These are phyloP conservation scores for Lasiosphaeriaceae sp. DNA, from an alignment of 495 filamentous ascomycete genomes.

Conservation along the genomic window DNA sequence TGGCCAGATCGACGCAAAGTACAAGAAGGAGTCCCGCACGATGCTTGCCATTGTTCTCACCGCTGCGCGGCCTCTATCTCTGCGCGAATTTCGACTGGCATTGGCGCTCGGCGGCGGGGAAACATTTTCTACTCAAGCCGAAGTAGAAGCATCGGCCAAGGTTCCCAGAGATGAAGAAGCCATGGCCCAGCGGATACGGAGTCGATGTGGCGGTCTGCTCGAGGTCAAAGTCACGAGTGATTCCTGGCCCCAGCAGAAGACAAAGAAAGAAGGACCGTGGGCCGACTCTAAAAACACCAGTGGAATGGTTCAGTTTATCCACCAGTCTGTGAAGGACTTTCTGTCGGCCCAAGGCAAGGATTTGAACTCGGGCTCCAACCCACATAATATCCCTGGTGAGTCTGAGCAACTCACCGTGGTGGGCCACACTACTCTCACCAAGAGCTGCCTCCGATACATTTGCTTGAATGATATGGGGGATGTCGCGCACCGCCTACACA, in stretches of 20 bases:
- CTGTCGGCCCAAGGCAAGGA: not conserved
- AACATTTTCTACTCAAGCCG: not conserved
- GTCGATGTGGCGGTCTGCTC: conserved; percentile 12
- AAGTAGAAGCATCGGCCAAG: not conserved
- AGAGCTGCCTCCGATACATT: not conserved
- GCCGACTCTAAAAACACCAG: not conserved
- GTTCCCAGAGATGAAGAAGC: conserved; percentile 4
- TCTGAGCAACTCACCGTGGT: not conserved
- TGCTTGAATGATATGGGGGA: not conserved
- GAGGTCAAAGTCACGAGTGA: conserved; percentile 6
- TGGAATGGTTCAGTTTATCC: conserved; percentile 10
- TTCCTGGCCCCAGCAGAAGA: not conserved
- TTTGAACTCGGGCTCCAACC: not conserved
- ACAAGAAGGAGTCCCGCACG: conserved; percentile 3
- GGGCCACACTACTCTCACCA: not conserved
- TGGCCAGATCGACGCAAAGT: conserved; percentile 4
- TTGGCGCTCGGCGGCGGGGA: not conserved
- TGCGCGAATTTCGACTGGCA: conserved; percentile 6
- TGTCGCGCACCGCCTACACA: not conserved
- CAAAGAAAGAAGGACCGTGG: not conserved
- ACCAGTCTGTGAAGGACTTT: conserved; percentile 12
- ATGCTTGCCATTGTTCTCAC: conserved; percentile 10
- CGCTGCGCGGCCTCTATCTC: conserved; percentile 5
- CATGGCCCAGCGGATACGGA: conserved; percentile 6
- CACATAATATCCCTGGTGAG: no score